These are phyloP conservation scores for Rhizopogon vesiculosus DNA, from an alignment of 768 basidiomycete species.

Conservation along the genomic window DNA sequence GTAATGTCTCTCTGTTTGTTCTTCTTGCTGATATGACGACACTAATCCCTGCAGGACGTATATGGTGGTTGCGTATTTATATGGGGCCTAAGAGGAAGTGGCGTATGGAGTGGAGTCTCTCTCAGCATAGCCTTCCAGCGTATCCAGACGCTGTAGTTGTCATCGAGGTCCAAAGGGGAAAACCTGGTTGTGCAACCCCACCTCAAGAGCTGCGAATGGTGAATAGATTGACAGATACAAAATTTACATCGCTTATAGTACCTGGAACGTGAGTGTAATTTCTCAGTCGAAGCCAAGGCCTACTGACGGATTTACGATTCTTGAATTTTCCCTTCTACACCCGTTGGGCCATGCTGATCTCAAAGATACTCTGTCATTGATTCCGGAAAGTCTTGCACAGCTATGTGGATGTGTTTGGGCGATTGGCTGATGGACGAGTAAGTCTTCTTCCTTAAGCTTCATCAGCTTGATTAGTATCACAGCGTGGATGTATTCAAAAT, in stretches of 20 bases:
- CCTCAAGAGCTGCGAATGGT: background rate
- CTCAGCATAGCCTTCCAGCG: background rate
- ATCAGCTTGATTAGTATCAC: background rate
- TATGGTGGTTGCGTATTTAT: background rate
- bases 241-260: background rate
- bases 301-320: too few species aligned
- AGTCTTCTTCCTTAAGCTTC: background rate
- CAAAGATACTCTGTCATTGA: too few species aligned
- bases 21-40: background rate
- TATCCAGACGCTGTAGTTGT: background rate
- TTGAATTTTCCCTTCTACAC: too few species aligned
- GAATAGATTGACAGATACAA: background rate
- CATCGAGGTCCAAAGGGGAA: background rate
- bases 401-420: too few species aligned
- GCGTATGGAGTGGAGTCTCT: background rate
- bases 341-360: too few species aligned
- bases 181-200: background rate
- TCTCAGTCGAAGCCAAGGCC: background rate
- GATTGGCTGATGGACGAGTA: background rate
- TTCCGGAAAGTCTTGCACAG: too few species aligned
- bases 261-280: background rate
- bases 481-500: too few species aligned
- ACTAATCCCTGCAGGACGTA: background rate
- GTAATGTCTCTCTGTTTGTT: background rate
- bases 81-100: background rate